Evolutionary conservation across 768 basidiomycete genomes (phyloP).

Genomic region (Leccinum subgranulosum): DNA sequence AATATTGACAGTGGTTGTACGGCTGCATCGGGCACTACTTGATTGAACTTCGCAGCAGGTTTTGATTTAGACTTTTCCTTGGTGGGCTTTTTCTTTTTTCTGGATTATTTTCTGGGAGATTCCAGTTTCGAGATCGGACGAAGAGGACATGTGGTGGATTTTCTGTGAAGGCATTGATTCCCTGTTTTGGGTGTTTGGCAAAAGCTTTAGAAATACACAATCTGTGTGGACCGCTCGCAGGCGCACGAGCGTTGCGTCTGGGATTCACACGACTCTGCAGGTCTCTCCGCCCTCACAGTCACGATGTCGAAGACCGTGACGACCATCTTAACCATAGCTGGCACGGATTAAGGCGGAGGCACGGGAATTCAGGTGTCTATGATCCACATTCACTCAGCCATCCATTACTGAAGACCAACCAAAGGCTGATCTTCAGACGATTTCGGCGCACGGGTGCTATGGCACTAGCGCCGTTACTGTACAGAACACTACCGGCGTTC

Average conservation of each 20-base stretch:
- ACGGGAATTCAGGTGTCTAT: no score
- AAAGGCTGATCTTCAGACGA: slow-evolving; percentile 56
- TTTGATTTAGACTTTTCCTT: slow-evolving; percentile 15
- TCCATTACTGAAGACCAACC: background rate
- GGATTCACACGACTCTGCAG: no score
- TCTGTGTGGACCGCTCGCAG: no score
- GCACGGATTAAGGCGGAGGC: no score
- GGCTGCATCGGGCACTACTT: no score
- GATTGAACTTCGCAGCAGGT: background rate
- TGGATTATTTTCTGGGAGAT: slow-evolving; percentile 7
- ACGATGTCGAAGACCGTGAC: no score
- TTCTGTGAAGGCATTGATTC: background rate
- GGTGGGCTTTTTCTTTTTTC: background rate
- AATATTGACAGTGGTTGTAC: no score
- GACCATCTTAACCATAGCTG: no score
- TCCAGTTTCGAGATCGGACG: slow-evolving; percentile 15
- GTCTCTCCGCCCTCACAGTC: no score
- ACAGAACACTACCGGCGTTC: slow-evolving; percentile 48
- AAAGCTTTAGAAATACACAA: slow-evolving; percentile 27
- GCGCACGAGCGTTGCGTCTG: no score
- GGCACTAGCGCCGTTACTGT: slow-evolving; percentile 81
- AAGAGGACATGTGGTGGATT: slow-evolving; percentile 16
- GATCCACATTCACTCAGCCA: no score
- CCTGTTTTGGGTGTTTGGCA: slow-evolving; percentile 26
- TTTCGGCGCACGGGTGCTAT: slow-evolving; percentile 53